phyloP scores from a whole-genome alignment of 2,329 filamentous ascomycete species.

The Penicillium sp. region DNA sequence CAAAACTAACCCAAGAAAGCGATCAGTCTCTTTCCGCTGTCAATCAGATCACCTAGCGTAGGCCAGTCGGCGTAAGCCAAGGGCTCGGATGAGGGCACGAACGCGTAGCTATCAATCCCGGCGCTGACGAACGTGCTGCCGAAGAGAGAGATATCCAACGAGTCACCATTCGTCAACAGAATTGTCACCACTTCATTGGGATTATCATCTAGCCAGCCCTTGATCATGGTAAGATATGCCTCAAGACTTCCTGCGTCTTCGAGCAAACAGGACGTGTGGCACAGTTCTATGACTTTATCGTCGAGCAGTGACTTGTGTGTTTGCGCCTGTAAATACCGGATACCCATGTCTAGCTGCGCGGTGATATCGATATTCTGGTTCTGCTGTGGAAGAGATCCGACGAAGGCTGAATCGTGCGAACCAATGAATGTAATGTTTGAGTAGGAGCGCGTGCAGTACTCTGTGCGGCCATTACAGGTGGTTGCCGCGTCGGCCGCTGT shows the following conservation, averaged over 20 bases:
- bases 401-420: conserved; percentile 66
- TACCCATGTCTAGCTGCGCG: conserved; percentile 60
- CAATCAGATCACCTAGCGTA: conserved; percentile 43
- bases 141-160: conserved; percentile 32
- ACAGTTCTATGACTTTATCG: conserved; percentile 57
- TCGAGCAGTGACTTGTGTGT: conserved; percentile 55
- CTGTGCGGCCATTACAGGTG: conserved; percentile 59
- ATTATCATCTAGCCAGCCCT: conserved; percentile 60
- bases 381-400: conserved; percentile 55
- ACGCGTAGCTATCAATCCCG: conserved; percentile 37
- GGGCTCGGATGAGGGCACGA: conserved; percentile 36
- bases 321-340: conserved; percentile 66
- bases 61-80: conserved; percentile 44
- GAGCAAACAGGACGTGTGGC: conserved; percentile 64
- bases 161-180: conserved; percentile 63
- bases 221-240: conserved; percentile 58
- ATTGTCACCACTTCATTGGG: conserved; percentile 63
- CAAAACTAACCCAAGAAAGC: conserved; percentile 43
- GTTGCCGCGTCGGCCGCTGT: conserved; percentile 11
- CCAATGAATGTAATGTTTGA: conserved; percentile 63
- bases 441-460: conserved; percentile 59
- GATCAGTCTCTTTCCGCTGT: conserved; percentile 43
- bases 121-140: conserved; percentile 33
- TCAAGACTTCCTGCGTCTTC: conserved; percentile 61
- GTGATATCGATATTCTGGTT: conserved; percentile 64